Evolutionary conservation across 805 yeast species (phyloP).

Genomic region (Saccharomyces jurei): DNA sequence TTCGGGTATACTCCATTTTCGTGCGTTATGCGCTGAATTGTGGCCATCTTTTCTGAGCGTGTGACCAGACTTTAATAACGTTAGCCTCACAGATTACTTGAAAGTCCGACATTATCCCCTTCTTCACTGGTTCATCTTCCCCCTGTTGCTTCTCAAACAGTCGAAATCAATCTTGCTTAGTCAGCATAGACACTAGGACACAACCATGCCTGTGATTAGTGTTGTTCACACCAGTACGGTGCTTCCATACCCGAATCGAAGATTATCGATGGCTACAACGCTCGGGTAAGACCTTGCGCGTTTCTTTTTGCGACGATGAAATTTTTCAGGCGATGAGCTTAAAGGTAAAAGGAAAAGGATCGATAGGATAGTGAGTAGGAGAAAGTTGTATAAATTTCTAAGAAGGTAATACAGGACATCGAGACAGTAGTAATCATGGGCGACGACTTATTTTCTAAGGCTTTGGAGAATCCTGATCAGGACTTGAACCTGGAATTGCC

Average conservation of each 20-base stretch:
- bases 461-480: constrained; percentile 13
- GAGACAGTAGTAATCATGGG: constrained; percentile 3
- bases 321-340: constrained; percentile 11
- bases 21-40: too few species aligned
- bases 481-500: constrained; percentile 3
- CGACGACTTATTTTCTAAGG: constrained; percentile 18
- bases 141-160: not conserved
- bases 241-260: not conserved
- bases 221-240: not conserved
- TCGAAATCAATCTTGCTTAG: not conserved
- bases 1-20: too few species aligned
- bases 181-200: not conserved
- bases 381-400: not conserved
- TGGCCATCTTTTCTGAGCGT: too few species aligned
- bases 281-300: not conserved
- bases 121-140: too few species aligned
- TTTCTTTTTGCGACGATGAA: not conserved
- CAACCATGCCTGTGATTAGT: not conserved
- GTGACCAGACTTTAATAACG: too few species aligned
- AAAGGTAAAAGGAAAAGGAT: not conserved
- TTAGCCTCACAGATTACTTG: not conserved
- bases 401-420: not conserved
- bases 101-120: too few species aligned
- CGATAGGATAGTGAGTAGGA: not conserved
- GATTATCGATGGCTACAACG: not conserved